Percentiles rank a stretch among this genome's conserved stretches.
Evolutionary conservation across 805 yeast genomes (phyloP).

Genomic region (Pichia scutulata): DNA sequence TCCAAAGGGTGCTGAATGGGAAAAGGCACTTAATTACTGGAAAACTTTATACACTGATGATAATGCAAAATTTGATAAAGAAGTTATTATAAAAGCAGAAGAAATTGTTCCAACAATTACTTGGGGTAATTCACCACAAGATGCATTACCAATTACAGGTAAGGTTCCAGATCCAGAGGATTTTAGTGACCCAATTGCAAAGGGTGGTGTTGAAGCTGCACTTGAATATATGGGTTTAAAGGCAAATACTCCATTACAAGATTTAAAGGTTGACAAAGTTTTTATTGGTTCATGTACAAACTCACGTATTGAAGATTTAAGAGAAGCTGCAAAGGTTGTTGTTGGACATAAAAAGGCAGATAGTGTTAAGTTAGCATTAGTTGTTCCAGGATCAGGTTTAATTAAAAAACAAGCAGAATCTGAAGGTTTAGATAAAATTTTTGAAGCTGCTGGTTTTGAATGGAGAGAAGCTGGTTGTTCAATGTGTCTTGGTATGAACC

Average conservation of each 20-base stretch:
- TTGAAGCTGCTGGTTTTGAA: constrained; percentile 87
- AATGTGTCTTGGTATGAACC: constrained; percentile 99
- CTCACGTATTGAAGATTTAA: constrained; percentile 92
- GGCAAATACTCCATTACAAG: constrained; percentile 71
- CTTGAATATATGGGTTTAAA: constrained; percentile 84
- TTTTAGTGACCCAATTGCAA: constrained; percentile 63
- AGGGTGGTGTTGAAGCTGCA: constrained; percentile 85
- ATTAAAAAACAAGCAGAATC: constrained; percentile 89
- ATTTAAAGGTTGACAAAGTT: constrained; percentile 81
- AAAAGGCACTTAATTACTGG: constrained; percentile 90
- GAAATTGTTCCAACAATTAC: constrained; percentile 95
- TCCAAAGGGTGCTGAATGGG: constrained; percentile 93
- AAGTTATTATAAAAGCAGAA: constrained; percentile 67
- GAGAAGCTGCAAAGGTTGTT: constrained; percentile 91
- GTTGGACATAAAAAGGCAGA: constrained; percentile 83
- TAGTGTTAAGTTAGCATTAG: constrained; percentile 72
- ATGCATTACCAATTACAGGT: constrained; percentile 91
- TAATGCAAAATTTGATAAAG: constrained; percentile 84
- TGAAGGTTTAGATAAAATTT: constrained; percentile 90
- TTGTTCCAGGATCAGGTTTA: constrained; percentile 97
- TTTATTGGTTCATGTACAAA: constrained; percentile 98
- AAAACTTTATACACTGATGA: constrained; percentile 77
- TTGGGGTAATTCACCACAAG: constrained; percentile 99
- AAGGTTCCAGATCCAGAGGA: constrained; percentile 84
- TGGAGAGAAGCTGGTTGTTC: constrained; percentile 99